A percentile compares a stretch with the other conserved stretches of the same genome.
Conservation (phyloP, 192 early-diverging fungal genomes). For the Entomortierella chlamydospora region DNA sequence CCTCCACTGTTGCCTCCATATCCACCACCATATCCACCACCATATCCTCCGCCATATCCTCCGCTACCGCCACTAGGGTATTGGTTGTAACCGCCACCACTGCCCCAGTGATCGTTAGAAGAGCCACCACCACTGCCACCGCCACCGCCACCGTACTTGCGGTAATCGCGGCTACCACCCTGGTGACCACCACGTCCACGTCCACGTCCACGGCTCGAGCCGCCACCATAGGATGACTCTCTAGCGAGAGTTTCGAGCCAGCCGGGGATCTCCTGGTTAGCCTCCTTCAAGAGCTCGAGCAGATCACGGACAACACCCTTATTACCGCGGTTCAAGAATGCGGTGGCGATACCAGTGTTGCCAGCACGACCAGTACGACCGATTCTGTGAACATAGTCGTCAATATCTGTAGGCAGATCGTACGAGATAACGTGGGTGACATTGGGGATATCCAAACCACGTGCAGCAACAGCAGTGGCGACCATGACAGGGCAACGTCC, state of each 20-base stretch:
- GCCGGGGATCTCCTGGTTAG: conserved; percentile 92
- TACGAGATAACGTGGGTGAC: conserved; percentile 92
- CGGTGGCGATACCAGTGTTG: conserved; percentile 91
- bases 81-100: conserved; percentile 54
- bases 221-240: conserved; percentile 59
- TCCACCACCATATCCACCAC: conserved; percentile 34
- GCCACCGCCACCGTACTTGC: conserved; percentile 57
- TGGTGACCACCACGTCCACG: conserved; percentile 56
- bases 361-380: conserved; percentile 98
- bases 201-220: conserved; percentile 59
- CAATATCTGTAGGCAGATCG: conserved; percentile 95
- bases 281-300: conserved; percentile 89
- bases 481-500: conserved; percentile 90
- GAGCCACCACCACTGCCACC: conserved; percentile 57
- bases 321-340: conserved; percentile 94
- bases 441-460: conserved; percentile 92
- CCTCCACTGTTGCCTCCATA: conserved; percentile 37
- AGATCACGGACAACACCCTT: conserved; percentile 87
- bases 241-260: conserved; percentile 83
- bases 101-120: conserved; percentile 55
- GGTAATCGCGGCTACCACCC: conserved; percentile 43
- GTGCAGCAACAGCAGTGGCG: conserved; percentile 96
- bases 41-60: conserved; percentile 36
- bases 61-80: conserved; percentile 21
- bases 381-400: conserved; percentile 99